Conservation (phyloP, 106 monocot species). For the Acorus gramineus region DNA sequence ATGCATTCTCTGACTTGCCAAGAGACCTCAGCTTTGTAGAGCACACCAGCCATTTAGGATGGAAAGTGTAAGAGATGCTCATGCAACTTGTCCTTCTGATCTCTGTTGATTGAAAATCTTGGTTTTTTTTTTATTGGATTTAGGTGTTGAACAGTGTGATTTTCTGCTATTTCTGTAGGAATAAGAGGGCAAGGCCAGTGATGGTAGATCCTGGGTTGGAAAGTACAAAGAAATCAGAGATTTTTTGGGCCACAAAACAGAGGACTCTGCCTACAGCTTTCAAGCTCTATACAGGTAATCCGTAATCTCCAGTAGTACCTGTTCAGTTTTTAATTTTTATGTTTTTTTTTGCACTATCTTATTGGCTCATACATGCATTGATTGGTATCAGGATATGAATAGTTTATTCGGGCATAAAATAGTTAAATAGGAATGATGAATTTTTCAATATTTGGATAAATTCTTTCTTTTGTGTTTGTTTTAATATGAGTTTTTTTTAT, state of each 20-base stretch:
- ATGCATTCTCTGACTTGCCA: slow-evolving; percentile 71
- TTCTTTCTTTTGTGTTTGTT: no score
- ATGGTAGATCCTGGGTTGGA: slow-evolving; percentile 64
- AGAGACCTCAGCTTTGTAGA: slow-evolving; percentile 75
- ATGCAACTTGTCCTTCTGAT: background rate
- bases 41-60: slow-evolving; percentile 71
- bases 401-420: no score
- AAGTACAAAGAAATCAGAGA: slow-evolving; percentile 63
- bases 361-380: no score
- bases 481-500: no score
- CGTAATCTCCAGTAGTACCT: background rate
- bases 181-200: slow-evolving; percentile 74
- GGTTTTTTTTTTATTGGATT: background rate
- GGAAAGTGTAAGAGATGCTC: slow-evolving; percentile 62
- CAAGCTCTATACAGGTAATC: slow-evolving; percentile 93
- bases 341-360: no score
- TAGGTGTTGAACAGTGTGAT: background rate
- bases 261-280: slow-evolving; percentile 66
- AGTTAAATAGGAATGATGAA: no score
- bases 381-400: no score
- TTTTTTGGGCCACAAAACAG: slow-evolving; percentile 49
- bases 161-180: slow-evolving; percentile 23
- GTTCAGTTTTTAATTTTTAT: no score
- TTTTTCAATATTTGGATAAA: no score
- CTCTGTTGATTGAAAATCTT: no score